Evolutionary conservation across 805 yeast genomes (phyloP).

Genomic region (Barnettozyma pratensis): DNA sequence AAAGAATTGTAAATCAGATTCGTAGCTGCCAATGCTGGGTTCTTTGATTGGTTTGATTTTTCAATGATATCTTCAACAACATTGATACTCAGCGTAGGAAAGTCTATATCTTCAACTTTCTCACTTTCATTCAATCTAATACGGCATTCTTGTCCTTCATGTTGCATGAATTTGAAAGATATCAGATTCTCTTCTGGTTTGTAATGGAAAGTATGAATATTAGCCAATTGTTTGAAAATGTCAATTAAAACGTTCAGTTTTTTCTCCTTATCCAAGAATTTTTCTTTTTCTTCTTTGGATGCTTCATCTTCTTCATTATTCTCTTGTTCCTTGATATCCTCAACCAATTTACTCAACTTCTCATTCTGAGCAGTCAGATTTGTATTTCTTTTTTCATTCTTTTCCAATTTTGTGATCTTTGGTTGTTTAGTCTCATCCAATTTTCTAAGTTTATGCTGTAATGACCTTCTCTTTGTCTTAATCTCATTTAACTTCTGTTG

Average conservation of each 20-base stretch:
- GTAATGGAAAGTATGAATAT: conserved; percentile 5
- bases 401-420: conserved; percentile 1
- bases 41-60: conserved; percentile 1
- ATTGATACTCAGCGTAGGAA: background rate
- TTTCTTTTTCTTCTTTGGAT: conserved; percentile 2
- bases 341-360: conserved; percentile 6
- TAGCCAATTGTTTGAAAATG: conserved; percentile 9
- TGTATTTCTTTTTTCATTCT: background rate
- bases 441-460: background rate
- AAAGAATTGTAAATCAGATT: background rate
- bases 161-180: conserved; percentile 5
- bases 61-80: background rate
- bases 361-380: background rate
- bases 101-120: conserved; percentile 1
- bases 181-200: conserved; percentile 3
- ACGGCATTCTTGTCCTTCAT: background rate
- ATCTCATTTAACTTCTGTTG: background rate
- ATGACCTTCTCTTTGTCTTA: conserved; percentile 1
- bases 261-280: conserved; percentile 11
- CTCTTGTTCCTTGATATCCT: conserved; percentile 4
- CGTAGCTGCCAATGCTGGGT: conserved; percentile 2
- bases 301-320: conserved; percentile 1
- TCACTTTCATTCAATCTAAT: conserved; percentile 2
- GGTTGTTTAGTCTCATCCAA: background rate
- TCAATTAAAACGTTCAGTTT: conserved; percentile 9